phyloP scores from a whole-genome alignment of 225 moss, liverwort and hornwort genomes.

The Sphagnum tenellum region DNA sequence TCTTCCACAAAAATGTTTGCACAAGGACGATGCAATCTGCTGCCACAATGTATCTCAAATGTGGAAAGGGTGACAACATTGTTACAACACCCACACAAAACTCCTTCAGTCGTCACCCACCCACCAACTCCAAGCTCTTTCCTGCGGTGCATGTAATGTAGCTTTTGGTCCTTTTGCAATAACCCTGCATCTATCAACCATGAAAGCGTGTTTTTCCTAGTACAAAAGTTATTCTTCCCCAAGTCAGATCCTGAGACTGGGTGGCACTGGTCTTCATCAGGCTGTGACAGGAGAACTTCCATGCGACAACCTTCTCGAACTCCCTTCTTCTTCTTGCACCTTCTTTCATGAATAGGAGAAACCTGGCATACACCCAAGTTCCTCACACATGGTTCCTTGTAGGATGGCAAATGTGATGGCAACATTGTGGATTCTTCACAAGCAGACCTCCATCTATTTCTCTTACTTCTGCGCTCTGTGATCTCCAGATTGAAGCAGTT shows the following conservation, averaged over 20 bases:
- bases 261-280: constrained; percentile 17
- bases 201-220: constrained; percentile 72
- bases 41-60: constrained; percentile 91
- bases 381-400: constrained; percentile 17
- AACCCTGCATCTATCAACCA: constrained; percentile 85
- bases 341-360: constrained; percentile 27
- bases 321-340: constrained; percentile 76
- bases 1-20: constrained; percentile 75
- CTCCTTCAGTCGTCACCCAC: constrained; percentile 64
- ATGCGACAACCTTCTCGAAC: constrained; percentile 63
- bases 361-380: constrained; percentile 3
- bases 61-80: constrained; percentile 69
- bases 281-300: constrained; percentile 82
- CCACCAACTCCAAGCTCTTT: constrained; percentile 58
- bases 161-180: constrained; percentile 52
- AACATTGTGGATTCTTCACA: constrained; percentile 9
- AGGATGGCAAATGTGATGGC: no score
- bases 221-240: neutral
- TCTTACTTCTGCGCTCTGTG: constrained; percentile 18
- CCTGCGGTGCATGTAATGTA: constrained; percentile 63
- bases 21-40: constrained; percentile 91
- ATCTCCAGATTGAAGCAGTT: no score
- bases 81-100: constrained; percentile 70
- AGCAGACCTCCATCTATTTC: constrained; percentile 25
- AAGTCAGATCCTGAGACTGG: no score